Percentiles rank a stretch among this genome's conserved stretches.
phyloP scores from a whole-genome alignment of 345 rosid genomes.

The Lagerstroemia speciosa region DNA sequence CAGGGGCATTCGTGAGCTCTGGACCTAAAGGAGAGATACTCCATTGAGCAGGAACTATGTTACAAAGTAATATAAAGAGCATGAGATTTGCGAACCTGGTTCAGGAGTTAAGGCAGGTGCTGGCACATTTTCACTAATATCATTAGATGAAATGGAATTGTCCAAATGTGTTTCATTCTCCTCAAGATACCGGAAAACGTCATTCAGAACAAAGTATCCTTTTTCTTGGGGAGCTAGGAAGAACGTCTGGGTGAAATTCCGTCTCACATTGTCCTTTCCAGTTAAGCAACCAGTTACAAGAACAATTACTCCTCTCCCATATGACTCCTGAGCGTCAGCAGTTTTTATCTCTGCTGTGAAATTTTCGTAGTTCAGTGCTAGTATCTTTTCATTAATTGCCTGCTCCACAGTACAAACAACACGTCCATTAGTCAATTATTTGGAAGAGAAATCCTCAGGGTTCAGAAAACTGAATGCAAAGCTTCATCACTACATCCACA shows the following conservation, averaged over 20 bases:
- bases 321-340: constrained; percentile 81
- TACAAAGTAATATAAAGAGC: neutral
- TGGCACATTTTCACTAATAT: constrained; percentile 23
- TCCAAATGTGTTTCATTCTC: constrained; percentile 34
- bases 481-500: too few species aligned
- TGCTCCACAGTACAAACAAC: too few species aligned
- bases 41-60: neutral
- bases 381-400: constrained; percentile 47
- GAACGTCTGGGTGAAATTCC: constrained; percentile 79
- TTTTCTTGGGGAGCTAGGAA: constrained; percentile 91
- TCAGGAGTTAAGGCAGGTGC: constrained; percentile 24
- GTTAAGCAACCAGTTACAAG: constrained; percentile 79
- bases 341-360: constrained; percentile 82
- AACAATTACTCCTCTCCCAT: constrained; percentile 62
- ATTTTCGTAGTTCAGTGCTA: constrained; percentile 44
- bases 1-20: constrained; percentile 28
- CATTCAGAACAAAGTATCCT: constrained; percentile 84
- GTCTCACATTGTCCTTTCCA: constrained; percentile 59
- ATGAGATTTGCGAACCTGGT: constrained; percentile 28
- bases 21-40: constrained; percentile 13
- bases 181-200: constrained; percentile 72
- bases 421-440: neutral
- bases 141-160: constrained; percentile 25
- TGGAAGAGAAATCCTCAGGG: neutral
- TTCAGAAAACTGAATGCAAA: too few species aligned